Conservation (phyloP, 2,329 filamentous ascomycete species). For the Fusarium albosuccineum region DNA sequence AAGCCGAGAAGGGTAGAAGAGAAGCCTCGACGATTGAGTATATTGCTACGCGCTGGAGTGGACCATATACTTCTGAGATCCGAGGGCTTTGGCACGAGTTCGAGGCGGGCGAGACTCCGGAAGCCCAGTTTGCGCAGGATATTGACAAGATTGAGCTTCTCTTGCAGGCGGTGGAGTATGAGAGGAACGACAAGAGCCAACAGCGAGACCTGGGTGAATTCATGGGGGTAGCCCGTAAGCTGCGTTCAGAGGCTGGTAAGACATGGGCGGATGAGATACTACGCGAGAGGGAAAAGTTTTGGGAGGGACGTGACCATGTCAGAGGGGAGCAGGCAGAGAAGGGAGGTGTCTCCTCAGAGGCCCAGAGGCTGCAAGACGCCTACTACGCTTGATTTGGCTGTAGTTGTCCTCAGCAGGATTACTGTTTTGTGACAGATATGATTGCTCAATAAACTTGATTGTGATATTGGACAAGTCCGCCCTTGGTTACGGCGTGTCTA, state of each 20-base stretch:
- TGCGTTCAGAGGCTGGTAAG: slow-evolving; percentile 82
- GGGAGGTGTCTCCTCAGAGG: slow-evolving; percentile 53
- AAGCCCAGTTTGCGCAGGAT: slow-evolving; percentile 93
- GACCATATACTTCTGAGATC: slow-evolving; percentile 75
- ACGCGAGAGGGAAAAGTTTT: slow-evolving; percentile 79
- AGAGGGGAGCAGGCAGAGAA: slow-evolving; percentile 60
- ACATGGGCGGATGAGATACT: slow-evolving; percentile 83
- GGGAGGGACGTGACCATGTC: slow-evolving; percentile 66
- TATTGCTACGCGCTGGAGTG: slow-evolving; percentile 79
- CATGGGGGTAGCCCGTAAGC: slow-evolving; percentile 77
- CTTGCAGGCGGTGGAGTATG: slow-evolving; percentile 96
- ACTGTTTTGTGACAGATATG: neutral
- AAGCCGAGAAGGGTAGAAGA: slow-evolving; percentile 87
- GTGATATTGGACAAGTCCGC: neutral
- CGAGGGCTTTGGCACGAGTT: slow-evolving; percentile 92
- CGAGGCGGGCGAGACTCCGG: slow-evolving; percentile 84
- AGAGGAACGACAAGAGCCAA: slow-evolving; percentile 73
- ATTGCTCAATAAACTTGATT: neutral
- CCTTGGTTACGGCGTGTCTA: neutral
- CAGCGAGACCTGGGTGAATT: slow-evolving; percentile 86
- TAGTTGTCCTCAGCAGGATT: neutral
- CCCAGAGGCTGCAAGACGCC: slow-evolving; percentile 32
- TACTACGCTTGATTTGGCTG: slow-evolving; percentile 28
- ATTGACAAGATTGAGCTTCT: slow-evolving; percentile 97
- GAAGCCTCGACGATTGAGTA: slow-evolving; percentile 93